Percentiles rank a stretch among this genome's conserved stretches.
Conservation (phyloP, 2,329 filamentous ascomycete genomes). For the Aspergillus felis region DNA sequence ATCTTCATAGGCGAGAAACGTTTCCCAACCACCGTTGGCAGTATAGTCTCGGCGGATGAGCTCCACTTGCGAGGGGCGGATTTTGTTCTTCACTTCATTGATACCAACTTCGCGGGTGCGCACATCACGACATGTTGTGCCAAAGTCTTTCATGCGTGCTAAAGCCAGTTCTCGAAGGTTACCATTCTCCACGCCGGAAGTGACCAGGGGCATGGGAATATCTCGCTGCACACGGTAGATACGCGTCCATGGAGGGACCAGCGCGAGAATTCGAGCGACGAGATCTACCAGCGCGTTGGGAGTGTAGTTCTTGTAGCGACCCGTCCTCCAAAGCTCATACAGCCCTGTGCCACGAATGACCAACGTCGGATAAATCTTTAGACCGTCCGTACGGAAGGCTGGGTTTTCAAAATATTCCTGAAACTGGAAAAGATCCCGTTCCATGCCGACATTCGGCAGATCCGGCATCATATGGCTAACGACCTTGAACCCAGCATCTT, state of each 20-base stretch:
- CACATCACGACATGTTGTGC: conserved; percentile 93
- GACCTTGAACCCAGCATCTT: conserved; percentile 98
- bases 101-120: conserved; percentile 95
- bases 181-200: conserved; percentile 95
- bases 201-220: conserved; percentile 99
- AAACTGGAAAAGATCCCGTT: conserved; percentile 94
- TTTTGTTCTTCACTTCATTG: conserved; percentile 99
- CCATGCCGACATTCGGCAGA: conserved; percentile 95
- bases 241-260: conserved; percentile 94
- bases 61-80: conserved; percentile 92
- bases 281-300: conserved; percentile 95
- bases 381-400: conserved; percentile 88
- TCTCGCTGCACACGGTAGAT: conserved; percentile 98
- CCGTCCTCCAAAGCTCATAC: conserved; percentile 96
- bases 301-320: conserved; percentile 97
- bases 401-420: conserved; percentile 97
- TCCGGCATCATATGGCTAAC: conserved; percentile 99
- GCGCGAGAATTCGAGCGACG: conserved; percentile 88
- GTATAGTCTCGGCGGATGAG: conserved; percentile 89
- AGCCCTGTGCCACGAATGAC: conserved; percentile 95
- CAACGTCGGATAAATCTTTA: conserved; percentile 97
- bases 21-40: conserved; percentile 97
- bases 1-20: conserved; percentile 95
- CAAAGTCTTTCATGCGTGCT: conserved; percentile 98
- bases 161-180: conserved; percentile 90